A percentile compares a stretch with the other conserved stretches of the same genome.
phyloP scores from a whole-genome alignment of 202 grass and related monocot genomes.

The Panicum virgatum region DNA sequence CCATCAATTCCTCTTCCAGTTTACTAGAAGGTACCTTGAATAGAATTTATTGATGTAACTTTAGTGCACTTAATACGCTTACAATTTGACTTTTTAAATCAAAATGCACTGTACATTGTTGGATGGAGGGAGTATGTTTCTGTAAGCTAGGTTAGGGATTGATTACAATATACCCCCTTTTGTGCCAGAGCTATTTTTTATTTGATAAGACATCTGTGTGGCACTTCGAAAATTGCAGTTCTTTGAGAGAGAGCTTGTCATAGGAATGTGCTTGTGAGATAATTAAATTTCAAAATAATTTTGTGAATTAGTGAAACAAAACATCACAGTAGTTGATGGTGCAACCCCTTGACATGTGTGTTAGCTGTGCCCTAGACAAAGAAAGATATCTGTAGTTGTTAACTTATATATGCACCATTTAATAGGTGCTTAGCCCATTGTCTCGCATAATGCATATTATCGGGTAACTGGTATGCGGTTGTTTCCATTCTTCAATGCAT shows the following conservation, averaged over 20 bases:
- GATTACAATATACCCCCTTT: conserved; percentile 1
- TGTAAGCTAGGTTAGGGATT: conserved; percentile 5
- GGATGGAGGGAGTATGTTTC: neutral
- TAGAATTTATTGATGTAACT: neutral
- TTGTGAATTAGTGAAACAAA: neutral
- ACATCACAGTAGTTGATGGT: conserved; percentile 1
- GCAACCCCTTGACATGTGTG: neutral
- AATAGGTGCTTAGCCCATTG: conserved; percentile 6
- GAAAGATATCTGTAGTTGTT: neutral
- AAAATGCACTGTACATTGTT: neutral
- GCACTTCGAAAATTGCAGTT: neutral
- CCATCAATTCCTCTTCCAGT: neutral
- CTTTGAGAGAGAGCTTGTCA: neutral
- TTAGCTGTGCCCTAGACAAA: neutral
- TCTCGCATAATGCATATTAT: conserved; percentile 3
- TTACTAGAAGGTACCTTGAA: neutral
- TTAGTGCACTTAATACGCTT: neutral
- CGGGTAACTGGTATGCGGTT: neutral
- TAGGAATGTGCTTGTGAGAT: neutral
- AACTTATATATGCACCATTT: conserved; percentile 18
- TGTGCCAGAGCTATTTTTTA: neutral
- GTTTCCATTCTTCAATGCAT: conserved; percentile 24
- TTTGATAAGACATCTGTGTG: neutral
- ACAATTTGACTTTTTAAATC: neutral
- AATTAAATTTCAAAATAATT: neutral